Base-by-base conservation (phyloP, 2,329 filamentous ascomycete genomes). In the Elsinoe australis region DNA sequence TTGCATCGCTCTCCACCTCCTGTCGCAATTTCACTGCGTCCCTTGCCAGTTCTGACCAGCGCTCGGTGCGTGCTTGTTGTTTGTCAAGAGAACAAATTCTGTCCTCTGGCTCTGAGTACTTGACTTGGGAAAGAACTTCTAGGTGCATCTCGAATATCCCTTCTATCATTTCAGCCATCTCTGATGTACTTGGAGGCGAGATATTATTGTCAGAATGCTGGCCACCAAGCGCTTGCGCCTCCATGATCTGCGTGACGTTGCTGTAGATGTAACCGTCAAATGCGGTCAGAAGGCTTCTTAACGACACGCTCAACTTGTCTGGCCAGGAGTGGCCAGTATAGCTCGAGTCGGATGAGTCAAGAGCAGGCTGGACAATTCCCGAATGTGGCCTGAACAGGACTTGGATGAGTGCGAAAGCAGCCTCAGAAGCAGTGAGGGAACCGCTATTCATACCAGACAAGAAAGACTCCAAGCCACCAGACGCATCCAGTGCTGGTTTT, bases 81-180 rank as follows among this genome's bases (percentile, higher is more conserved):
- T 71, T 53, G 3, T 67, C 58, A 28, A 74, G 70, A n/a, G 71
- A 76, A 4, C 66, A 67, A 22, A 64, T 56, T 50, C 76, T 71
- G 4, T 78, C 71, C 18, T 76, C 71, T 54, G 74, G 81, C 54
- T 72, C 73, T 0, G 78, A 73, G 53, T 75, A 75, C 42, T 76
- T 81, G 55, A 82, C 78, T n/a, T 75, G 65, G 4, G 74, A 74
- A 59, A 79, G 82, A 6, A 82, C 68, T 57, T 85, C 81, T 4
- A 85, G 68, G 56, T 85, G 81, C 24, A 85, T 64, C 60, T 85
- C 82, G 54, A 81, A 83, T 2, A 85, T 64, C 2, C 73, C 72
- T 58, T 85, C 71, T 1, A 74, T 65, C 59, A 81, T 71, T 42
- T 78, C 75, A 32, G 75, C 60, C n/a, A 32, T 12, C 32, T 44